These are phyloP conservation scores for Leccinum insigne DNA, from an alignment of 1,284 basidiomycete species.

Conservation along the genomic window DNA sequence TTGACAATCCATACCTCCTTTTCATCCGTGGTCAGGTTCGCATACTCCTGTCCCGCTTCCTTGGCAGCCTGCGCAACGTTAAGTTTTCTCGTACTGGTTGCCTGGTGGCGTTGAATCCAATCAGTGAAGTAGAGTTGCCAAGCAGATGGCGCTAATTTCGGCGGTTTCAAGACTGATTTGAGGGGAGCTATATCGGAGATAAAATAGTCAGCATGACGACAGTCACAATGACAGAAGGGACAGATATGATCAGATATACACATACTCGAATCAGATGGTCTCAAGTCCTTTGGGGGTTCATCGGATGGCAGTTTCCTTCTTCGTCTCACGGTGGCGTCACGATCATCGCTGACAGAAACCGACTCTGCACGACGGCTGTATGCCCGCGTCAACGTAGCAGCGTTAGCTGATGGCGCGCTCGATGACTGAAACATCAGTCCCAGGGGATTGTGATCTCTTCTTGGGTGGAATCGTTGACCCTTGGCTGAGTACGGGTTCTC, in stretches of 20 bases:
- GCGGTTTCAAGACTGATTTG: constrained; percentile 56
- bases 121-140: constrained; percentile 99
- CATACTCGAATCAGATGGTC: constrained; percentile 33
- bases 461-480: constrained; percentile 33
- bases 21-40: constrained; percentile 73
- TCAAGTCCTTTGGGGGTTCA: constrained; percentile 39
- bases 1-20: constrained; percentile 78
- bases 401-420: constrained; percentile 58
- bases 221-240: constrained; percentile 17
- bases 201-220: constrained; percentile 24
- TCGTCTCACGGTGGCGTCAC: constrained; percentile 68
- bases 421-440: constrained; percentile 75
- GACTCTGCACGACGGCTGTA: constrained; percentile 70
- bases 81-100: constrained; percentile 75
- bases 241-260: constrained; percentile 15
- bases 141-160: constrained; percentile 71
- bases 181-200: constrained; percentile 44
- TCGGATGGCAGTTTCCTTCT: constrained; percentile 55
- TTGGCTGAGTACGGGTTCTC: constrained; percentile 37
- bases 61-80: constrained; percentile 97
- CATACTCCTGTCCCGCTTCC: constrained; percentile 92
- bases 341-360: constrained; percentile 58
- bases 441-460: constrained; percentile 46
- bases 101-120: constrained; percentile 91
- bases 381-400: constrained; percentile 47